phyloP scores from a whole-genome alignment of 2,329 filamentous ascomycete genomes.

The Penicillium vulpinum region DNA sequence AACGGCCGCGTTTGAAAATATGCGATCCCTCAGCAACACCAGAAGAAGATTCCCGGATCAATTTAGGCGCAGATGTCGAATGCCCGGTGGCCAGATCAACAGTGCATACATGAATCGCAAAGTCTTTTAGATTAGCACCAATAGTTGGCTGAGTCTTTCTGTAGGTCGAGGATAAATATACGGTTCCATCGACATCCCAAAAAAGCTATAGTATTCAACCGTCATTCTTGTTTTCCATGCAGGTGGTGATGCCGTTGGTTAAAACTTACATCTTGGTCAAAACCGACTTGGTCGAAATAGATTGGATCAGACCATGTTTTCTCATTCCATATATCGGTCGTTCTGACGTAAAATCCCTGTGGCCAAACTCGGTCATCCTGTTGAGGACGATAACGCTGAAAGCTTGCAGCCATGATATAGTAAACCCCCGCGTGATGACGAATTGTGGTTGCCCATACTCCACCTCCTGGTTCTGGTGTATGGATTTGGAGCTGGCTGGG shows the following conservation, averaged over 20 bases:
- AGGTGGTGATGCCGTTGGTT: neutral
- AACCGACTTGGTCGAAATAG: constrained; percentile 56
- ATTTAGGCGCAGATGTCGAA: constrained; percentile 32
- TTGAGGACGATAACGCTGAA: constrained; percentile 43
- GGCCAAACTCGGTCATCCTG: constrained; percentile 52
- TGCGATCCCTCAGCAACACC: constrained; percentile 56
- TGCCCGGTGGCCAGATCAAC: constrained; percentile 35
- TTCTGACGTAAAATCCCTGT: constrained; percentile 57
- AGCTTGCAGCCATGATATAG: constrained; percentile 51
- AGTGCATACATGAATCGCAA: constrained; percentile 45
- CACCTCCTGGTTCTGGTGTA: constrained; percentile 35
- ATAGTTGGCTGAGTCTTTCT: constrained; percentile 41
- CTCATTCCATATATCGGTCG: constrained; percentile 54
- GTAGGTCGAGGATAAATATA: constrained; percentile 50
- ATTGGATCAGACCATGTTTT: constrained; percentile 55
- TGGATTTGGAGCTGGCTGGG: constrained; percentile 38
- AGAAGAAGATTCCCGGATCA: constrained; percentile 49
- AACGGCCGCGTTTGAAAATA: constrained; percentile 53
- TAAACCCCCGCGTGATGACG: constrained; percentile 48
- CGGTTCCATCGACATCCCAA: constrained; percentile 53
- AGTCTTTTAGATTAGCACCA: constrained; percentile 50
- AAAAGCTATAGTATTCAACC: constrained; percentile 43
- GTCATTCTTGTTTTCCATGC: neutral
- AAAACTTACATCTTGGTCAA: constrained; percentile 53
- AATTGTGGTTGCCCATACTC: constrained; percentile 52